phyloP scores from a whole-genome alignment of 306 rosid species.

The Cucumis cinereus region DNA sequence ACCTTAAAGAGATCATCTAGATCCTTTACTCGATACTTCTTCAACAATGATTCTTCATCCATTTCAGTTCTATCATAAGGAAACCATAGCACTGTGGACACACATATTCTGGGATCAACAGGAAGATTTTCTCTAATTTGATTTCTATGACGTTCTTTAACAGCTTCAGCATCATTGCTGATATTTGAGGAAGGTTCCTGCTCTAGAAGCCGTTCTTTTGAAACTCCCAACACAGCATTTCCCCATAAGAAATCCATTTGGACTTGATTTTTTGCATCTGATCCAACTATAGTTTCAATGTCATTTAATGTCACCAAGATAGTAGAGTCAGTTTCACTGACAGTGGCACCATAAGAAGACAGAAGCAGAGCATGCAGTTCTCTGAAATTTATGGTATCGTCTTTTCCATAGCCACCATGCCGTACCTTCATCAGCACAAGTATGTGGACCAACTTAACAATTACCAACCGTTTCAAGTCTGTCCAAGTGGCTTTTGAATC shows the following conservation, averaged over 20 bases:
- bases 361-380: slow-evolving; percentile 47
- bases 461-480: slow-evolving; percentile 38
- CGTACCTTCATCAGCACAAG: slow-evolving; percentile 28
- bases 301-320: slow-evolving; percentile 49
- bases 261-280: slow-evolving; percentile 17
- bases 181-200: slow-evolving; percentile 15
- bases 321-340: slow-evolving; percentile 40
- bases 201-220: slow-evolving; percentile 27
- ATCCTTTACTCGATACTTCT: slow-evolving; percentile 17
- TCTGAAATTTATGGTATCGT: slow-evolving; percentile 38
- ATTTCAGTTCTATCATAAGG: slow-evolving; percentile 45
- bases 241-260: slow-evolving; percentile 46
- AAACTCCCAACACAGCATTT: slow-evolving; percentile 27
- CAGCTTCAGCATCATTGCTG: slow-evolving; percentile 38
- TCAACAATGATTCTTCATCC: slow-evolving; percentile 25
- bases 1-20: slow-evolving; percentile 28
- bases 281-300: slow-evolving; percentile 44
- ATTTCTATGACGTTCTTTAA: slow-evolving; percentile 42
- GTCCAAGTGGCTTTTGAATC: slow-evolving; percentile 15
- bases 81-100: slow-evolving; percentile 60
- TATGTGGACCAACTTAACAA: slow-evolving; percentile 46
- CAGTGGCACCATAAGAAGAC: slow-evolving; percentile 63
- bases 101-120: slow-evolving; percentile 61
- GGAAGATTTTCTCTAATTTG: slow-evolving; percentile 53
- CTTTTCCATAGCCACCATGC: slow-evolving; percentile 31